Evolutionary conservation across 441 rosid species (phyloP).

Genomic region (Capsella rubella): DNA sequence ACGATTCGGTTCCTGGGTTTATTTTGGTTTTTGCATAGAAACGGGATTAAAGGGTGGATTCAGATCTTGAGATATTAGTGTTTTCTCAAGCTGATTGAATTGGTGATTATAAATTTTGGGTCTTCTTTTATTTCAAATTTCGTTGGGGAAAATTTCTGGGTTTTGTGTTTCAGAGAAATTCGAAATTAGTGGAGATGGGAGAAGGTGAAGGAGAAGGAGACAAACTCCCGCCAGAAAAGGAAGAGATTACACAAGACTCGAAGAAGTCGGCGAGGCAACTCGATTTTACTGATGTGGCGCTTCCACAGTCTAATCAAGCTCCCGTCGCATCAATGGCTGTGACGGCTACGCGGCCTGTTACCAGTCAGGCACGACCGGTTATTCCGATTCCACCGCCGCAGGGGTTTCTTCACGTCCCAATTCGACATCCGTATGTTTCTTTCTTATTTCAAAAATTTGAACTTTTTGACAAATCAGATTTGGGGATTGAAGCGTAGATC

Average conservation of each 20-base stretch:
- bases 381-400: conserved; percentile 38
- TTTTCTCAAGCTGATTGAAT: conserved; percentile 44
- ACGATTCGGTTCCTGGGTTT: conserved; percentile 29
- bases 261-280: conserved; percentile 80
- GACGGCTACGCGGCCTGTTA: conserved; percentile 27
- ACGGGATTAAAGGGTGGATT: conserved; percentile 8
- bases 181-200: conserved; percentile 43
- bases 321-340: conserved; percentile 26
- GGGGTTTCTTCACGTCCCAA: conserved; percentile 29
- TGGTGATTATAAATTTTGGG: conserved; percentile 28
- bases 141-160: conserved; percentile 17
- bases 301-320: conserved; percentile 50
- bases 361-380: background rate
- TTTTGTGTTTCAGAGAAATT: conserved; percentile 15
- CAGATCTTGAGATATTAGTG: conserved; percentile 20
- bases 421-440: conserved; percentile 59
- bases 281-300: conserved; percentile 69
- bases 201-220: conserved; percentile 52
- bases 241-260: conserved; percentile 33
- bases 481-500: conserved; percentile 19
- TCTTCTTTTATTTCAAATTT: background rate
- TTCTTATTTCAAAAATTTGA: conserved; percentile 6
- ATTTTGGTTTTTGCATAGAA: background rate
- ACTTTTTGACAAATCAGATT: conserved; percentile 23
- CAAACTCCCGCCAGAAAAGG: conserved; percentile 62